Conservation (phyloP, 176 grass and related monocot species). For the Lolium rigidum region DNA sequence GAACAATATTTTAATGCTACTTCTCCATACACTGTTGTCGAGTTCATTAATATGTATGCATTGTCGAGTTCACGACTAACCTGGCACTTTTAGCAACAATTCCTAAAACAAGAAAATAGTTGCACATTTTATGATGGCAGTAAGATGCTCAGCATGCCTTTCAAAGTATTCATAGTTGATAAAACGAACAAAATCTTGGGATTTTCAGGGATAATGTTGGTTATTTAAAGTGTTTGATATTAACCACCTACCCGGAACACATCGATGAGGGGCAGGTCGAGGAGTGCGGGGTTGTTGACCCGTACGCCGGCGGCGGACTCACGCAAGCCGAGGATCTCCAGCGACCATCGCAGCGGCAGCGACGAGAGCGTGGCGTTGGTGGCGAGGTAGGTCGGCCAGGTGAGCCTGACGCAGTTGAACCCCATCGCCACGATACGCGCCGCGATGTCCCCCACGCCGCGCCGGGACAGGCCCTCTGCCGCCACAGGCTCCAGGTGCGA, state of each 20-base stretch:
- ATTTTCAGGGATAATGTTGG: neutral
- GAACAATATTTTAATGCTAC: neutral
- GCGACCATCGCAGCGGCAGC: slow-evolving; percentile 71
- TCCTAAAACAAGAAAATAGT: neutral
- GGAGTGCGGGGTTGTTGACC: slow-evolving; percentile 71
- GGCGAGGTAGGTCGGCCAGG: slow-evolving; percentile 82
- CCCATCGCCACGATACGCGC: slow-evolving; percentile 61
- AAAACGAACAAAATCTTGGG: neutral
- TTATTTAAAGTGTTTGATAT: slow-evolving; percentile 13
- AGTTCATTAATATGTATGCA: neutral
- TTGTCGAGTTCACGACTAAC: neutral
- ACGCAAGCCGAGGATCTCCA: slow-evolving; percentile 60
- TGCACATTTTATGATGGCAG: slow-evolving; percentile 6
- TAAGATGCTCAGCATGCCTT: neutral
- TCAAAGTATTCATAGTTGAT: neutral
- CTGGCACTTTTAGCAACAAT: neutral
- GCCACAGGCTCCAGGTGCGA: slow-evolving; percentile 78
- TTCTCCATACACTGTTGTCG: neutral
- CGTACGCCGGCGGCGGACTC: slow-evolving; percentile 74
- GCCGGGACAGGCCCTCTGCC: slow-evolving; percentile 84
- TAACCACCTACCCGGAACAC: slow-evolving; percentile 59
- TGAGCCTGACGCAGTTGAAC: slow-evolving; percentile 88
- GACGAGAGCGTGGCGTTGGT: slow-evolving; percentile 67
- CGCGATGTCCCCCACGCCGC: slow-evolving; percentile 56
- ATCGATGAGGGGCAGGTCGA: slow-evolving; percentile 76